Base-by-base conservation (phyloP, 805 yeast genomes). In the Wickerhamiella qilinensis region DNA sequence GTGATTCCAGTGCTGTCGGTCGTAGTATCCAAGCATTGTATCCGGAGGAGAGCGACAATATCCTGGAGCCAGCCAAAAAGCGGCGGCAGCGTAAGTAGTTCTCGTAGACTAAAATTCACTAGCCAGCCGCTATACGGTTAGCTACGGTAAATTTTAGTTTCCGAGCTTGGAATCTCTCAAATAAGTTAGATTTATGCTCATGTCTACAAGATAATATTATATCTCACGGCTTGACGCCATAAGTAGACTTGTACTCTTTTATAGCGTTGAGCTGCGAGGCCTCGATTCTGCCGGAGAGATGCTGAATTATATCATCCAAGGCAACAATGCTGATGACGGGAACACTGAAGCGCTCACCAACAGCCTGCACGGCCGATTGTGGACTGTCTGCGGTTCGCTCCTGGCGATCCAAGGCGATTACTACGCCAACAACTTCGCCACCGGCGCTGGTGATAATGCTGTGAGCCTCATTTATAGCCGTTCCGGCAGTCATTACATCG, bases 401-500 rank as follows among this genome's bases (percentile, higher is more conserved):
- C 66, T 86, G 93, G 67, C 98, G 77, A 59, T 91, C 98, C 49
- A 91, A 71, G 6, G 95, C 94, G 53, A 91, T 82, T 43, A 85
- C 77, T 41, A 84, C 73, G 7, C 93, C 97, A 35, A 75, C 81
- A 18, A 84, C 78, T 12, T 62, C 53, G 36, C 95, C 98, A 27
- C 71, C 64, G 47, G 75, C 88, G 20, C 52, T 60, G 20, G 62
- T 60, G 50, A 91, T 84, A 52, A 91, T 79, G 36, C 69, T 73
- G 51, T 82, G 80, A 0, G 97, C 96, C 62, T 91, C 97, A 51
- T 80, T 80, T 56, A 86, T 85, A 36, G 98, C 97, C 42, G 97
- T 91, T 30, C 98, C 98, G 1, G 97, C 97, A 43, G 97, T 88
- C 77, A 88, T 86, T 32, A 91, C 96, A 53, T 88, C 98, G 59